phyloP scores from a whole-genome alignment of 192 early-diverging fungal genomes.

The Dispira simplex region DNA sequence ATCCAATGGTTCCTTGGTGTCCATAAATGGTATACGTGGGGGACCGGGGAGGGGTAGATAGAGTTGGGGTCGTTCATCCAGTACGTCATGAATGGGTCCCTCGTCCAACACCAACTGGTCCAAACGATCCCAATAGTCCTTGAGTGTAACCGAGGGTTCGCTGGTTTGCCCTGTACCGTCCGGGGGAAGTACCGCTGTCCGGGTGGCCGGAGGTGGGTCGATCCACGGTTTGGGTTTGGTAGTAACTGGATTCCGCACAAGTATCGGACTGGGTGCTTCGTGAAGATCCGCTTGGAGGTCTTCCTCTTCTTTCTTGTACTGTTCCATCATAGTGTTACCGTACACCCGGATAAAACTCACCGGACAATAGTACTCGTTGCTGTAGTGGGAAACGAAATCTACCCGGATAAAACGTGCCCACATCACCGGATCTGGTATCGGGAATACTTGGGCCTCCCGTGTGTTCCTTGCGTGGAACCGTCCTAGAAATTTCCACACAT shows the following conservation, averaged over 20 bases:
- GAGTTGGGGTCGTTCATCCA: not conserved
- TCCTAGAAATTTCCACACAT: constrained; percentile 68
- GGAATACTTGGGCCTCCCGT: constrained; percentile 79
- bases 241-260: not conserved
- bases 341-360: constrained; percentile 72
- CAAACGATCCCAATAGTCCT: constrained; percentile 7
- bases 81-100: not conserved
- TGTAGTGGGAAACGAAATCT: constrained; percentile 80
- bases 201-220: not conserved
- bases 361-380: constrained; percentile 88
- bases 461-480: constrained; percentile 75
- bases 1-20: not conserved
- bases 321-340: constrained; percentile 88
- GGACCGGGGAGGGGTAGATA: not conserved
- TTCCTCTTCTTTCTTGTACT: constrained; percentile 46
- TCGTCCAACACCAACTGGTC: constrained; percentile 4
- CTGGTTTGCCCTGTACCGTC: not conserved
- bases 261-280: constrained; percentile 9
- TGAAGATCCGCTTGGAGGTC: constrained; percentile 12
- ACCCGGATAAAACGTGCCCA: constrained; percentile 80
- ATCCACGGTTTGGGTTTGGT: not conserved
- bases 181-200: not conserved
- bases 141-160: not conserved
- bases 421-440: constrained; percentile 48
- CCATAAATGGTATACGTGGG: constrained; percentile 7